phyloP scores from a whole-genome alignment of 192 early-diverging fungal genomes.

The Backusella psychrophila region DNA sequence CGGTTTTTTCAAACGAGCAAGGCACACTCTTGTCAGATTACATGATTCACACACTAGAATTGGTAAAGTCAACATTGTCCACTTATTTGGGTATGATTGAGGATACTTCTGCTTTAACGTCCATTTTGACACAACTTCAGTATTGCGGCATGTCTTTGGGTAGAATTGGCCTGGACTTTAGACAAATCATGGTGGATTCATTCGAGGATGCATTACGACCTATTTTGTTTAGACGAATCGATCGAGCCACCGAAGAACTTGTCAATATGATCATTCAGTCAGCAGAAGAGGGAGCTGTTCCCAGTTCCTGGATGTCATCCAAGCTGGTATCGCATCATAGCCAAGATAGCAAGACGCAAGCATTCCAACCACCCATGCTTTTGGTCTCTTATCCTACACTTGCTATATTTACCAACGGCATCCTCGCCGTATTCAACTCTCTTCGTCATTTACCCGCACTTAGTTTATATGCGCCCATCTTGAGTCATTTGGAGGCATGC shows the following conservation, averaged over 20 bases:
- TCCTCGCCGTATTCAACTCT: constrained; percentile 61
- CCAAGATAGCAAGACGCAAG: constrained; percentile 8
- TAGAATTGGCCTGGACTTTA: constrained; percentile 75
- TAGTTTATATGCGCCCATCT: constrained; percentile 27
- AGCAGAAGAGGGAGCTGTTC: constrained; percentile 29
- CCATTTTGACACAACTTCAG: constrained; percentile 72
- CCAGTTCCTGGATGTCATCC: constrained; percentile 46
- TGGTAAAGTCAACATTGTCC: constrained; percentile 40
- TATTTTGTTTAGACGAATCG: constrained; percentile 49
- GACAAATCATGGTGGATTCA: constrained; percentile 51
- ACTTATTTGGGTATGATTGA: constrained; percentile 53
- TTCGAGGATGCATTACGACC: constrained; percentile 64
- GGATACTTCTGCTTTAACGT: constrained; percentile 58
- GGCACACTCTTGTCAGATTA: constrained; percentile 63
- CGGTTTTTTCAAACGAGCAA: constrained; percentile 57
- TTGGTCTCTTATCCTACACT: constrained; percentile 65
- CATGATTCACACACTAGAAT: constrained; percentile 46
- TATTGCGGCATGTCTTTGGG: constrained; percentile 82
- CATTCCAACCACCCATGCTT: constrained; percentile 50
- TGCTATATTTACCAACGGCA: constrained; percentile 64
- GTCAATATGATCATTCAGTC: constrained; percentile 39
- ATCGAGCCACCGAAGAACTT: constrained; percentile 48
- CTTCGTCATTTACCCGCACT: constrained; percentile 57
- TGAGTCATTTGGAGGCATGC: constrained; percentile 16
- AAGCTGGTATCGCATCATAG: neutral